Percentiles rank a stretch among this genome's conserved stretches.
These are phyloP conservation scores for Leptomonas pyrrhocoris DNA, from an alignment of 208 protist genomes.

Conservation along the genomic window DNA sequence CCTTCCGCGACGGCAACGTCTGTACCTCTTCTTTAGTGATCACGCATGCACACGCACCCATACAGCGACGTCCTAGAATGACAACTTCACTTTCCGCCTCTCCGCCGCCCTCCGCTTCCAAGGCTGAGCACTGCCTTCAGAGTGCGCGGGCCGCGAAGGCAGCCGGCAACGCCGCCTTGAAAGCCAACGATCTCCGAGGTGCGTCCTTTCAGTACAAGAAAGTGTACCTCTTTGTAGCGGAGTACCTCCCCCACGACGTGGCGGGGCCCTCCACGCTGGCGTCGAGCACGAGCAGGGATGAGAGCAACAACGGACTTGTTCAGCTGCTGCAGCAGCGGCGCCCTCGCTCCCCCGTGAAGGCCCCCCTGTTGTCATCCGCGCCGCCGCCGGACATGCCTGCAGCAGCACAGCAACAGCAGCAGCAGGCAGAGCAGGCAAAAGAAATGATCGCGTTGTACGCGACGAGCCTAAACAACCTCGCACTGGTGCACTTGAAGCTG, in stretches of 20 bases:
- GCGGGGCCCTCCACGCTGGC: not conserved
- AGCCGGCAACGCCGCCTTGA: slow-evolving; percentile 51
- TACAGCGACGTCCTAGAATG: not conserved
- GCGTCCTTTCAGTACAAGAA: slow-evolving; percentile 79
- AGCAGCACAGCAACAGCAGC: slow-evolving; percentile 12
- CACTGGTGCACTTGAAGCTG: slow-evolving; percentile 51
- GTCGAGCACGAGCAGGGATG: not conserved
- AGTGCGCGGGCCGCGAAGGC: slow-evolving; percentile 55
- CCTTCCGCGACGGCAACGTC: too few relatives aligned
- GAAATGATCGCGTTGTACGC: too few relatives aligned
- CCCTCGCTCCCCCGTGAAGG: not conserved
- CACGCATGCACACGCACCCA: too few relatives aligned
- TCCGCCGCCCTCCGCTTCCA: slow-evolving; percentile 2
- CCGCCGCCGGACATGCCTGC: slow-evolving; percentile 1
- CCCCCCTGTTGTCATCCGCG: slow-evolving; percentile 1
- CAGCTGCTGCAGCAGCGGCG: slow-evolving; percentile 22
- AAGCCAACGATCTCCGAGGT: slow-evolving; percentile 34
- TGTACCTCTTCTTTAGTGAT: too few relatives aligned
- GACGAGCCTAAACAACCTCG: slow-evolving; percentile 59
- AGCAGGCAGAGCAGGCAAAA: slow-evolving; percentile 26
- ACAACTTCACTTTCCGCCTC: not conserved
- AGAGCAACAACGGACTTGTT: slow-evolving; percentile 19
- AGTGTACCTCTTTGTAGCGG: slow-evolving; percentile 64
- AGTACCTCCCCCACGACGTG: slow-evolving; percentile 49
- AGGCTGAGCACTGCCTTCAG: slow-evolving; percentile 22